Evolutionary conservation across 495 filamentous ascomycete genomes (phyloP).

Genomic region (Podospora tetraspora): DNA sequence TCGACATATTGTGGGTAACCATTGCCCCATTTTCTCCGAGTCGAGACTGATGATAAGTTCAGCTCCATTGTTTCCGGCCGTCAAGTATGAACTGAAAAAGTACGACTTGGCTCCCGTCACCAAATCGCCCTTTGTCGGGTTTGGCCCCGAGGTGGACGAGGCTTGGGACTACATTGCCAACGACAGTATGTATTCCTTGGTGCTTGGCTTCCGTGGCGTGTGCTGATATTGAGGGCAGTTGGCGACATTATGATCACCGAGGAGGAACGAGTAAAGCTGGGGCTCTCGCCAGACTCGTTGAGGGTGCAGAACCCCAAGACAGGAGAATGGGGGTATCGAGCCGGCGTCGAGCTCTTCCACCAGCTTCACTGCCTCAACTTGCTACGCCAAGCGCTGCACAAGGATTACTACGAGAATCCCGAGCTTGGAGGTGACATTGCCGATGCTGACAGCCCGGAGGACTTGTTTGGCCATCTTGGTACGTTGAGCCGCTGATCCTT

Average conservation of each 20-base stretch:
- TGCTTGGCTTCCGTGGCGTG: neutral
- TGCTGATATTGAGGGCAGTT: constrained; percentile 22
- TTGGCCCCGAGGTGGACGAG: constrained; percentile 40
- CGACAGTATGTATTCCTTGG: constrained; percentile 30
- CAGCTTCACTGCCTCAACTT: constrained; percentile 53
- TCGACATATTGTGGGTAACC: constrained; percentile 31
- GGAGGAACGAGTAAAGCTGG: constrained; percentile 43
- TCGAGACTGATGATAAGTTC: constrained; percentile 16
- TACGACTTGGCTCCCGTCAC: constrained; percentile 39
- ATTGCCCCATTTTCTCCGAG: neutral
- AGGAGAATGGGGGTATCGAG: constrained; percentile 46
- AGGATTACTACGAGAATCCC: constrained; percentile 42
- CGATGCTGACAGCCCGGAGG: constrained; percentile 19
- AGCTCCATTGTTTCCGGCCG: constrained; percentile 43
- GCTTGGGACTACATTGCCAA: constrained; percentile 42
- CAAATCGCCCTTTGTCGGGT: constrained; percentile 39
- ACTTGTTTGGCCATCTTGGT: constrained; percentile 31
- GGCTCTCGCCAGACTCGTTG: constrained; percentile 40
- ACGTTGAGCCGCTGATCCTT: neutral
- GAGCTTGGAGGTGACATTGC: constrained; percentile 37
- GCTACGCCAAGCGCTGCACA: constrained; percentile 45
- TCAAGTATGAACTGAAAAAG: constrained; percentile 41
- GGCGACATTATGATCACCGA: constrained; percentile 49
- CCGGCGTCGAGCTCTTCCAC: constrained; percentile 53
- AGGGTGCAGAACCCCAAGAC: constrained; percentile 46